Percentiles rank a stretch among this genome's conserved stretches.
These are phyloP conservation scores for Schizothecium vesticola DNA, from an alignment of 495 filamentous ascomycete genomes.

Conservation along the genomic window DNA sequence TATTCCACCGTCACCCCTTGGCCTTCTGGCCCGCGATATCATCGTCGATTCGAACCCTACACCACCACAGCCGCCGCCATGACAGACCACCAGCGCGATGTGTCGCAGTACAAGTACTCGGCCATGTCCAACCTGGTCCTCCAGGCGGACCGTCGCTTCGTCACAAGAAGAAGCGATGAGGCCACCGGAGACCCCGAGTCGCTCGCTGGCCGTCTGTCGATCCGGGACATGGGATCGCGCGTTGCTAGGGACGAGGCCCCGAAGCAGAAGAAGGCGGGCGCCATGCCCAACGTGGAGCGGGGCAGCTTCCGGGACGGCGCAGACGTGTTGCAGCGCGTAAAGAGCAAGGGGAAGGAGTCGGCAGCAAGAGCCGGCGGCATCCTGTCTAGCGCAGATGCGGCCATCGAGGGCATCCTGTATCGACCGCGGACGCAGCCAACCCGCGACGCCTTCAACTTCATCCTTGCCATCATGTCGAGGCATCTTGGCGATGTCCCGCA, in stretches of 20 bases:
- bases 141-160: conserved; percentile 96
- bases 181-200: conserved; percentile 96
- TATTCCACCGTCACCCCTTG: background rate
- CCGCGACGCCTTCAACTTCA: conserved; percentile 91
- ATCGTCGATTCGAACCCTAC: background rate
- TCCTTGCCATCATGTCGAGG: conserved; percentile 81
- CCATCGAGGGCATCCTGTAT: conserved; percentile 79
- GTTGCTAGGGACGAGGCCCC: conserved; percentile 74
- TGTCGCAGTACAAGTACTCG: conserved; percentile 99
- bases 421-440: conserved; percentile 88
- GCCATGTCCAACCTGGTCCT: conserved; percentile 99
- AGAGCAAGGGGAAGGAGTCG: conserved; percentile 78
- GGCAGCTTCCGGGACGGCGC: conserved; percentile 78
- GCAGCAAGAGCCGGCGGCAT: conserved; percentile 71
- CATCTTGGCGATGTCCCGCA: conserved; percentile 91
- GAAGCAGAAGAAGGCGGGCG: conserved; percentile 65
- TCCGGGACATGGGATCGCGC: conserved; percentile 88
- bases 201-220: conserved; percentile 85
- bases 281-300: conserved; percentile 63
- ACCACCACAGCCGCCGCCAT: conserved; percentile 42
- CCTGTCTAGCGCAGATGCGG: conserved; percentile 74
- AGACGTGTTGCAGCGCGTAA: conserved; percentile 79
- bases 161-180: conserved; percentile 86
- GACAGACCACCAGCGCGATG: conserved; percentile 81
- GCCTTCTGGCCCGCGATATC: background rate